A percentile compares a stretch with the other conserved stretches of the same genome.
phyloP scores from a whole-genome alignment of 73 alveolate species.

The Symbiodinium natans region DNA sequence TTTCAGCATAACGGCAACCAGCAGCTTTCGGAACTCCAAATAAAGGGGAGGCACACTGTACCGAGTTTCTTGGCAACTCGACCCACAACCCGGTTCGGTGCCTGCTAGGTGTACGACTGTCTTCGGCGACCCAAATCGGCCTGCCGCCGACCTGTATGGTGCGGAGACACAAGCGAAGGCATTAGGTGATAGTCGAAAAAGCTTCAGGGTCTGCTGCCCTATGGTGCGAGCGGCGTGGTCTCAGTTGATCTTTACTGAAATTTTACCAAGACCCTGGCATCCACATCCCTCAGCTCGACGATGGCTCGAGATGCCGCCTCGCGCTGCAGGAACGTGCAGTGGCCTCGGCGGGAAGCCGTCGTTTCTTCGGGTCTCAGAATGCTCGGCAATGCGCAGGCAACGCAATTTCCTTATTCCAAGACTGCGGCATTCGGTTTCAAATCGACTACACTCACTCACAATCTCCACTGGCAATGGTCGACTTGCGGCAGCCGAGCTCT shows the following conservation, averaged over 20 bases:
- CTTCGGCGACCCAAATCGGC: slow-evolving; percentile 71
- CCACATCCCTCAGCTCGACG: slow-evolving; percentile 27
- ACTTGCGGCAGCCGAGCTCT: too few species aligned
- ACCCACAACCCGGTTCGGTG: neutral
- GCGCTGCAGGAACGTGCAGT: slow-evolving; percentile 1
- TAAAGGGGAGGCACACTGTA: too few species aligned
- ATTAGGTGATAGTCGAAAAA: neutral
- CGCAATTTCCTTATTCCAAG: too few species aligned
- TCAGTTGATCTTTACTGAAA: too few species aligned
- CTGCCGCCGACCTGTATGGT: slow-evolving; percentile 41
- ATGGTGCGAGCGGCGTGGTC: too few species aligned
- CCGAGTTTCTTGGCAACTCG: too few species aligned
- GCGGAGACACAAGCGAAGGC: neutral
- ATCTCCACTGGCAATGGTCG: too few species aligned
- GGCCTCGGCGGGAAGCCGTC: neutral
- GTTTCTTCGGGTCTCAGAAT: neutral
- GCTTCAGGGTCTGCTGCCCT: too few species aligned
- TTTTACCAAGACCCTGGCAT: neutral
- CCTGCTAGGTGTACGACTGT: slow-evolving; percentile 24
- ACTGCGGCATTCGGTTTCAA: too few species aligned
- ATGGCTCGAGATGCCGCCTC: slow-evolving; percentile 40
- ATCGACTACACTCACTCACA: too few species aligned
- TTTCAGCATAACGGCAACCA: too few species aligned
- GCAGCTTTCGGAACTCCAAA: too few species aligned
- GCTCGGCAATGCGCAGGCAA: neutral